Base-by-base conservation (phyloP, 176 grass and related monocot species). In the Puya raimondii region DNA sequence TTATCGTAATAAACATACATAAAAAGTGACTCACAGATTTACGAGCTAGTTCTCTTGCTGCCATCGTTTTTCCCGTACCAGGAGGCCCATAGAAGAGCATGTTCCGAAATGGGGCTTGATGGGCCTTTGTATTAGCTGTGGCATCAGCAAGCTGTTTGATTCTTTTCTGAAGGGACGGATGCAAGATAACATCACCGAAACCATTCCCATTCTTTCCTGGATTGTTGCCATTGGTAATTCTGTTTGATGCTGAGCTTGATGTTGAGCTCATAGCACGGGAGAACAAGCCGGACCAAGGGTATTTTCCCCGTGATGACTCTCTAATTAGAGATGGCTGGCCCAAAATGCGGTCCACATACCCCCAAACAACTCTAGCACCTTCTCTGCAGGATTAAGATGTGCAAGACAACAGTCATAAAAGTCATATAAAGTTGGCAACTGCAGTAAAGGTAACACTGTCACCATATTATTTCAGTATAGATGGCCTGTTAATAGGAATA, bases 81-180 rank as follows among this genome's bases (percentile, higher is more conserved):
- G 94, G 94, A 75, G 94, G 94, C 9, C 94, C 94, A 83, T 97
- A 97, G 66, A 97, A 97, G 65, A 97, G 81, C 89, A 97, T 97
- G 73, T 97, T 97, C 66, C 94, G 85, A 72, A 97, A 97, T 74
- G 94, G 94, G 53, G 94, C 94, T 77, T 97, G 94, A 83, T 97
- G 89, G 74, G 86, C 74, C 79, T 97, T 97, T 0, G 94, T 97
- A 80, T 92, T 97, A 61, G 94, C 84, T 8, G 94, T 97, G 69
- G 94, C 89, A 89, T 75, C 85, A 65, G 89, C 86, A 77, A 97
- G 89, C 78, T 92, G 89, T 67, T 87, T 76, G 63, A 92, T 83
- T 81, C 94, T 87, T 63, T 85, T 92, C 57, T 97, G 94, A 58
- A 97, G 94, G 76, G 89, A 90, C 26, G 94, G 89, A 66, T 97